Evolutionary conservation across 139 green algal species (phyloP).

Genomic region (Penium margaritaceum): DNA sequence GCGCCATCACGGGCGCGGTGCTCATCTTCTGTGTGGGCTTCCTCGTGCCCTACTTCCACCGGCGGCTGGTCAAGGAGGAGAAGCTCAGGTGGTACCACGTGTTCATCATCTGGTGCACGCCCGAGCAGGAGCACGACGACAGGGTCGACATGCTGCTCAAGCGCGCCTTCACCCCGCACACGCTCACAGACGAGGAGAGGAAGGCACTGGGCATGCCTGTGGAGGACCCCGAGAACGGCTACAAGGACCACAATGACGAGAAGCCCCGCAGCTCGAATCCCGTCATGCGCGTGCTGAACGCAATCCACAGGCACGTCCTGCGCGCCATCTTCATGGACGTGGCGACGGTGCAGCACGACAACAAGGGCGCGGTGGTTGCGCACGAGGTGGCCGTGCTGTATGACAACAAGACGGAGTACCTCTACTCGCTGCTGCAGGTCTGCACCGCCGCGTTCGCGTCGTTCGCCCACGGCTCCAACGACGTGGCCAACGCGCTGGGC

Average conservation of each 20-base stretch:
- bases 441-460: slow-evolving; percentile 69
- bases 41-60: slow-evolving; percentile 6
- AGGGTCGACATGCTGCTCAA: slow-evolving; percentile 3
- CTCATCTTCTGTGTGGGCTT: neutral
- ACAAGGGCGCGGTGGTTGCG: too few relatives aligned
- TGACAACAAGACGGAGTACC: slow-evolving; percentile 53
- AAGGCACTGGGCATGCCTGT: neutral
- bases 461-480: slow-evolving; percentile 57
- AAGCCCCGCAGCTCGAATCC: neutral
- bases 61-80: neutral
- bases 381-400: too few relatives aligned
- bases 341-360: too few relatives aligned
- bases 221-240: neutral
- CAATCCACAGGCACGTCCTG: too few relatives aligned
- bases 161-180: slow-evolving; percentile 2
- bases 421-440: slow-evolving; percentile 60
- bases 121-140: neutral
- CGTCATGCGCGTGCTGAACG: neutral
- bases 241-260: neutral
- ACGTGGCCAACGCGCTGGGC: slow-evolving; percentile 49
- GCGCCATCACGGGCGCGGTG: neutral
- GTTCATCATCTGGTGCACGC: slow-evolving; percentile 4
- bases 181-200: slow-evolving; percentile 1
- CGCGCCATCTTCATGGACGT: too few relatives aligned
- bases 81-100: slow-evolving; percentile 5